Conservation (phyloP, 345 rosid genomes). For the Hypericum androsaemum region DNA sequence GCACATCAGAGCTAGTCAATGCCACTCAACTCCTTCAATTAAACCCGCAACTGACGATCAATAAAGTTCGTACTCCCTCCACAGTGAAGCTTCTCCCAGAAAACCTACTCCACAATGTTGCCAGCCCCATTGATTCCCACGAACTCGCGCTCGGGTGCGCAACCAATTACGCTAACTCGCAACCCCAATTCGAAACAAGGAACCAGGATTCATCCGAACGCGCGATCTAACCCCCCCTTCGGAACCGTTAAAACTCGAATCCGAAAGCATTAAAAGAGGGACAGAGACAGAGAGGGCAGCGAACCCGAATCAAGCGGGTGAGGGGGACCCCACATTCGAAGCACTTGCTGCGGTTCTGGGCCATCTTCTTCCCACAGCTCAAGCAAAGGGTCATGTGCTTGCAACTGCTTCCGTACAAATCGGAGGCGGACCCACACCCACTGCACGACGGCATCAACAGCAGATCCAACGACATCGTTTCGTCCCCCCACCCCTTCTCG, state of each 20-base stretch:
- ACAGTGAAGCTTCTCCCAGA: too few relatives aligned
- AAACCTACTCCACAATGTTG: too few relatives aligned
- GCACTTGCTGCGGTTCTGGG: constrained; percentile 63
- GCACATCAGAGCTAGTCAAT: neutral
- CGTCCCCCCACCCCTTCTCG: constrained; percentile 3
- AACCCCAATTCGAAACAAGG: too few relatives aligned
- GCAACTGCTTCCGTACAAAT: constrained; percentile 82
- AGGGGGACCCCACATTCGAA: constrained; percentile 63
- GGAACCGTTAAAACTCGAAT: neutral
- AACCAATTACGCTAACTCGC: too few relatives aligned
- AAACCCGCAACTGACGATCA: too few relatives aligned
- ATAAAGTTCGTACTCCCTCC: too few relatives aligned
- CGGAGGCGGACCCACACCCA: constrained; percentile 59
- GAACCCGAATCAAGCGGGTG: constrained; percentile 78
- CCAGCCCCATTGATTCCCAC: too few relatives aligned
- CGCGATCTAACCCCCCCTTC: too few relatives aligned
- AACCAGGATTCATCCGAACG: too few relatives aligned
- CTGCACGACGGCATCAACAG: constrained; percentile 62
- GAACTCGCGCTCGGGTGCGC: too few relatives aligned
- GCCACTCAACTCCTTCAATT: too few relatives aligned
- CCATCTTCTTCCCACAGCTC: constrained; percentile 85
- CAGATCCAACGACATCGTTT: constrained; percentile 61
- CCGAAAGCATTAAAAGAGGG: neutral
- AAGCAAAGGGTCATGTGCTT: constrained; percentile 93
- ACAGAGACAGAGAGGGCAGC: constrained; percentile 1